phyloP scores from a whole-genome alignment of 768 basidiomycete species.

The Mycena olivaceomarginata region DNA sequence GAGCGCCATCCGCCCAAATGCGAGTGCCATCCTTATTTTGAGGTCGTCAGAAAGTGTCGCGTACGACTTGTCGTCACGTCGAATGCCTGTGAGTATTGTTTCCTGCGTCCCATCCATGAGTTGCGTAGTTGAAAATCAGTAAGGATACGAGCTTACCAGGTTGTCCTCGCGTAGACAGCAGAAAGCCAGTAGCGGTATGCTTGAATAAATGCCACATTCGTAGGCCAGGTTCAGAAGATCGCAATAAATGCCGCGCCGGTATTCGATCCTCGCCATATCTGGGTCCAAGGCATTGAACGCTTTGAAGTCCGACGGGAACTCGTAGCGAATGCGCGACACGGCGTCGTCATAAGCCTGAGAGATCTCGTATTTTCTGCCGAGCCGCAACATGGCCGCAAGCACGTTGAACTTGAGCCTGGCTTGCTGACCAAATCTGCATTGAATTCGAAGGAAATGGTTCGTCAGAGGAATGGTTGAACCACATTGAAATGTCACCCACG shows the following conservation, averaged over 20 bases:
- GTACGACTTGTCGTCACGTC: slow-evolving; percentile 21
- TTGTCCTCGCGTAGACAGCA: slow-evolving; percentile 17
- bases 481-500: background rate
- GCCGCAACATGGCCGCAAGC: slow-evolving; percentile 28
- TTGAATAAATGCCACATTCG: slow-evolving; percentile 26
- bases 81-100: slow-evolving; percentile 2
- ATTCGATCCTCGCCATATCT: slow-evolving; percentile 14
- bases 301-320: slow-evolving; percentile 28
- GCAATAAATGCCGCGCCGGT: slow-evolving; percentile 18
- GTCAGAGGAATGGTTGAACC: background rate
- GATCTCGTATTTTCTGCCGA: slow-evolving; percentile 40
- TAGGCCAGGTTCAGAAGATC: slow-evolving; percentile 26
- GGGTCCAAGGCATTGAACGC: slow-evolving; percentile 19
- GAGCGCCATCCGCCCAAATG: slow-evolving; percentile 22
- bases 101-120: background rate
- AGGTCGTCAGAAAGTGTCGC: slow-evolving; percentile 12
- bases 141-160: background rate
- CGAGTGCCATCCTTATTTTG: slow-evolving; percentile 17
- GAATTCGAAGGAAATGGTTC: background rate
- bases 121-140: background rate
- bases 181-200: slow-evolving; percentile 22
- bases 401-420: background rate
- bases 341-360: slow-evolving; percentile 5
- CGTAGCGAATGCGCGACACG: slow-evolving; percentile 18
- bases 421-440: background rate